Percentiles rank a stretch among this genome's conserved stretches.
phyloP scores from a whole-genome alignment of 257 asterid genomes.

The Sherardia arvensis region DNA sequence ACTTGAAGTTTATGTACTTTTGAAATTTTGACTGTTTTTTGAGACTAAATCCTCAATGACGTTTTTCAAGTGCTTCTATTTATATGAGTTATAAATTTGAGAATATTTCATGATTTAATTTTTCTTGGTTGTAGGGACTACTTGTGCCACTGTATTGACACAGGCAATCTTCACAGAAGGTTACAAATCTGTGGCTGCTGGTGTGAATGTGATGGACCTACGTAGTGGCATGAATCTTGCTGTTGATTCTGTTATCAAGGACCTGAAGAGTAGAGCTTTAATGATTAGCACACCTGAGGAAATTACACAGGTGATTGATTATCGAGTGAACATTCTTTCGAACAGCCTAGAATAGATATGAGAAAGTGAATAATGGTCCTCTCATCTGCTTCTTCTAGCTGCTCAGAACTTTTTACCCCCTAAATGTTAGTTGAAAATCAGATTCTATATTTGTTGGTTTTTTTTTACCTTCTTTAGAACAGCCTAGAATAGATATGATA shows the following conservation, averaged over 20 bases:
- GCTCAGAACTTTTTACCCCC: too few relatives aligned
- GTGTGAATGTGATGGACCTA: constrained; percentile 84
- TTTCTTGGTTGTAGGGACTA: constrained; percentile 57
- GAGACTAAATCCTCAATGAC: neutral
- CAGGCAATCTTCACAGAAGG: constrained; percentile 90
- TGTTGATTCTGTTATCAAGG: constrained; percentile 65
- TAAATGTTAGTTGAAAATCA: too few relatives aligned
- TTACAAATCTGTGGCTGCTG: constrained; percentile 76
- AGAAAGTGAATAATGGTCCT: neutral
- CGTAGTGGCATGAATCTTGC: constrained; percentile 86
- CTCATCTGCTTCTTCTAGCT: too few relatives aligned
- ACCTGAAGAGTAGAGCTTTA: constrained; percentile 69
- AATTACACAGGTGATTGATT: constrained; percentile 68
- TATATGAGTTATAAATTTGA: neutral
- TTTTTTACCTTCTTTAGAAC: neutral
- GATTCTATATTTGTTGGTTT: too few relatives aligned
- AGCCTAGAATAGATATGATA: neutral
- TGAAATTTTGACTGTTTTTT: neutral
- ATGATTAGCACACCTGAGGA: constrained; percentile 93
- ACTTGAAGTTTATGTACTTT: neutral
- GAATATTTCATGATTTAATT: constrained; percentile 19
- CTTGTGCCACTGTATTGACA: constrained; percentile 88
- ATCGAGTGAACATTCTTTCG: neutral
- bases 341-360: neutral
- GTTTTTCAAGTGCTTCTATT: neutral